Base-by-base conservation (phyloP, 2,329 filamentous ascomycete genomes). In the Arthrobotrys iridis region DNA sequence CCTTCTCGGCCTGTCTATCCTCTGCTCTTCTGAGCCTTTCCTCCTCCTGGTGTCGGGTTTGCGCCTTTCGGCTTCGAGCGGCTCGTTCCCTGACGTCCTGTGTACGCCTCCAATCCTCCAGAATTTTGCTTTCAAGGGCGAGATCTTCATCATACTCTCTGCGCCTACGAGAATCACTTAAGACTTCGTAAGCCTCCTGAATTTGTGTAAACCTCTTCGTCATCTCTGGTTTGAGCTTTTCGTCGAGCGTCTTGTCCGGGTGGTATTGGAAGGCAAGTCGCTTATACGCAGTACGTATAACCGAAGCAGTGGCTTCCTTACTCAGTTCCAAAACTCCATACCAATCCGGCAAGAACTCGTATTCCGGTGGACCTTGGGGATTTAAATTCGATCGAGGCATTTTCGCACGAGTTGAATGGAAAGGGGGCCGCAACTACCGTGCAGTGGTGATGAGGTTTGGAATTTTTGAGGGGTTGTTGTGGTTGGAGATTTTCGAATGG, bases 121-220 rank as follows among this genome's bases (percentile, higher is more conserved):
- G 46, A 24, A 68, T 67, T 64, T 62, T 76, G 4, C 37, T 20
- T 60, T 76, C 72, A 30, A 70, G 76, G 13, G 63, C 55, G 11
- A 90, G 85, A 80, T 90, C 87, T 60, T 93, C 89, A 82, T 98
- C 93, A 82, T 97, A 97, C 78, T 89, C 88, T 71, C 85, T 83
- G 73, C 92, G 86, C 81, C 90, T 88, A 4, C 84, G 85, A 26
- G 94, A 91, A 81, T 97, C 90, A 80, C 88, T 91, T 75, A 99
- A 87, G 28, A 95, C 85, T 83, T 98, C 95, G 83, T 97, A 99
- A 58, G 95, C 93, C 79, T 93, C 88, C 82, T 97, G 93, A 33
- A 98, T 92, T 81, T 89, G 89, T 83, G 97, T 93, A 80, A 98
- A 99, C 82, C 96, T 90, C 79, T 93, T 90, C 79, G 91, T 89